Evolutionary conservation across 179 eudicot genomes (phyloP), one percentile per base, ranked within the genome.

Genomic region (Amaranthus tricolor): DNA sequence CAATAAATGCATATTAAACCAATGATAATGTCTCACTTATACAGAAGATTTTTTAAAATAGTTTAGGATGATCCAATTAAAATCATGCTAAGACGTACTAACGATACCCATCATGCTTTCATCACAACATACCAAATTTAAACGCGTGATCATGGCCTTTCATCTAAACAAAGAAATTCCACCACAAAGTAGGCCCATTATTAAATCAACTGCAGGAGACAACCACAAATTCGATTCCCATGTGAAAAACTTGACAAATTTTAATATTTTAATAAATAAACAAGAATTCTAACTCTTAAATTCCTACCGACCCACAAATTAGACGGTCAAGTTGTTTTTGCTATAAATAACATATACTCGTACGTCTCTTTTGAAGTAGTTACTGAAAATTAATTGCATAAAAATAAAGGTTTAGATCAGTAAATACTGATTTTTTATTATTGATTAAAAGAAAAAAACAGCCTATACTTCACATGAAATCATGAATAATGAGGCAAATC

Each of bases 161-260:
- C 4, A 8, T 56, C 17, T 7, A 72, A n/a, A 64, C 76, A 47
- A 9, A 64, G 17, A 68, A 48, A 24, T n/a, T 48, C 47, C 74
- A 70, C 62, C 75, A 21, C 20, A 52, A 54, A n/a, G 70, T 77
- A 63, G 63, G 67, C 74, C 78, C 70, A 50, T 62, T 31, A 49
- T 47, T 44, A 20, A 44, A 24, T 74, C 74, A 74, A 78, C 73
- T 4, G 24, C 47, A 24, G 31, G 31, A 24, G 31, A 24, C 31
- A 59, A 7, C 66, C 50, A 51, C 57, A 45, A 43, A 63, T 62
- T 21, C 12, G 7, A 74, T 1, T 73, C 54, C 70, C 65, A 79
- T 70, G 78, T 74, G 65, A 78, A 72, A 78, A 57, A 21, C 15
- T 68, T 44, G 60, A 70, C 60, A 7, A n/a, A 19, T 58, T 31